These are phyloP conservation scores for Colletotrichum tanaceti DNA, from an alignment of 2,329 filamentous ascomycete species.

Conservation along the genomic window DNA sequence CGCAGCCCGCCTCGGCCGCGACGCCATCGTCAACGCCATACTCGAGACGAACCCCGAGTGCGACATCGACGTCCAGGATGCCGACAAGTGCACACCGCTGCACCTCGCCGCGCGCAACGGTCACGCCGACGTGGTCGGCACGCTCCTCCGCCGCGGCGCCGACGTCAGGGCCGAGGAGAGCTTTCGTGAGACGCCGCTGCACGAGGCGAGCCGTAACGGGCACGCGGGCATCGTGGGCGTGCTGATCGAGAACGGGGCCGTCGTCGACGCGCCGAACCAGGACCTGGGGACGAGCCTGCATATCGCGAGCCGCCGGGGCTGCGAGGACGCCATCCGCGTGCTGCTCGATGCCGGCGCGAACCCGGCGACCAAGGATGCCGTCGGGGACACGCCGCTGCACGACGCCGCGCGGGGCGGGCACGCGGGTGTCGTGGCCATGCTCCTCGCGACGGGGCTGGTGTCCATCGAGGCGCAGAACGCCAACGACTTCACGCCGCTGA, in stretches of 20 bases:
- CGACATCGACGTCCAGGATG: slow-evolving; percentile 38
- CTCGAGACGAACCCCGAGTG: slow-evolving; percentile 21
- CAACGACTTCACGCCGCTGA: slow-evolving; percentile 41
- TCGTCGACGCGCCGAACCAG: slow-evolving; percentile 38
- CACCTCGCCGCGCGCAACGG: slow-evolving; percentile 40
- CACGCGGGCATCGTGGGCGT: slow-evolving; percentile 27
- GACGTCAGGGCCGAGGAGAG: slow-evolving; percentile 39
- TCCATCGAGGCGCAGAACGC: slow-evolving; percentile 40
- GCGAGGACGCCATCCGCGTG: slow-evolving; percentile 13
- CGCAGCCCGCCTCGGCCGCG: slow-evolving; percentile 36
- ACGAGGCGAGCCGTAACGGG: slow-evolving; percentile 36
- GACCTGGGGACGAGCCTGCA: slow-evolving; percentile 41
- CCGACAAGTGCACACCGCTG: slow-evolving; percentile 38
- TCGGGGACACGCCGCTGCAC: slow-evolving; percentile 41
- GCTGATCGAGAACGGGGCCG: slow-evolving; percentile 37
- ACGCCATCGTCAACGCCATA: slow-evolving; percentile 32
- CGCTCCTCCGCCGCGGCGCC: slow-evolving; percentile 37
- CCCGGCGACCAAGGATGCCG: slow-evolving; percentile 39
- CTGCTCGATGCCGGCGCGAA: slow-evolving; percentile 38
- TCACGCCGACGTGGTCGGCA: slow-evolving; percentile 34
- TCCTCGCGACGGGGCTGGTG: slow-evolving; percentile 39
- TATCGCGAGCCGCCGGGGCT: slow-evolving; percentile 28
- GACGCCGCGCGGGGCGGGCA: slow-evolving; percentile 40
- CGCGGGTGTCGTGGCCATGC: slow-evolving; percentile 31
- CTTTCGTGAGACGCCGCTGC: slow-evolving; percentile 39